Base-by-base conservation (phyloP, 208 protist species). In the Trypanosoma caninum region DNA sequence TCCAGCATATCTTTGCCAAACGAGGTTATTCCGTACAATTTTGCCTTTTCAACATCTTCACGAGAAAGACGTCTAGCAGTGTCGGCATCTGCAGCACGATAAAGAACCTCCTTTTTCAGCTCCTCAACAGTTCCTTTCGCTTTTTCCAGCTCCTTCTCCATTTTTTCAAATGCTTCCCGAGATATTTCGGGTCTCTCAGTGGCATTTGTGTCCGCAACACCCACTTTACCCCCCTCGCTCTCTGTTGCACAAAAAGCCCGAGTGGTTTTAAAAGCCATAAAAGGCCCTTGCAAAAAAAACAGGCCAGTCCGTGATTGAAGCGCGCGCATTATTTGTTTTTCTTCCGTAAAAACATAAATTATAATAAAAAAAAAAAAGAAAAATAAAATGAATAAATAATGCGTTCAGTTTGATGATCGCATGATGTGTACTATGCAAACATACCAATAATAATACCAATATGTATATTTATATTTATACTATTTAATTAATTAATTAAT, bases 1-100 rank as follows among this genome's bases (percentile, higher is more conserved):
- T 97, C 91, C 13, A 97, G 66, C 74, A 97, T 90, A 57, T 95
- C 84, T 71, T 96, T 95, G 1, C 86, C 87, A 65, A 97, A 97
- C 8, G 75, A 83, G 34, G 75, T 82, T 22, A 97, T 84, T 30
- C 87, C 88, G 59, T 89, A 97, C 10, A 87, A 65, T 48, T 89
- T 92, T 0, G 91, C 85, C 61, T 96, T 97, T 27, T 93, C 81
- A 22, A 92, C 85, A 54, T 97, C 93, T 35, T 95, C 87, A 57
- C 80, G 82, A 41, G 79, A 84, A 61, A 96, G 93, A 46, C 85
- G 86, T 31, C 88, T 72, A 22, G 87, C 89, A 55, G 97, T 97
- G 44, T 96, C 81, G 5, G 84, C 83, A 56, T 97, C 93, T 1
- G 85, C 89, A 14, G 89, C 82, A 52, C 82, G 74, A 66, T 96